Evolutionary conservation across 257 asterid genomes (phyloP).

Genomic region (Mentha longifolia): DNA sequence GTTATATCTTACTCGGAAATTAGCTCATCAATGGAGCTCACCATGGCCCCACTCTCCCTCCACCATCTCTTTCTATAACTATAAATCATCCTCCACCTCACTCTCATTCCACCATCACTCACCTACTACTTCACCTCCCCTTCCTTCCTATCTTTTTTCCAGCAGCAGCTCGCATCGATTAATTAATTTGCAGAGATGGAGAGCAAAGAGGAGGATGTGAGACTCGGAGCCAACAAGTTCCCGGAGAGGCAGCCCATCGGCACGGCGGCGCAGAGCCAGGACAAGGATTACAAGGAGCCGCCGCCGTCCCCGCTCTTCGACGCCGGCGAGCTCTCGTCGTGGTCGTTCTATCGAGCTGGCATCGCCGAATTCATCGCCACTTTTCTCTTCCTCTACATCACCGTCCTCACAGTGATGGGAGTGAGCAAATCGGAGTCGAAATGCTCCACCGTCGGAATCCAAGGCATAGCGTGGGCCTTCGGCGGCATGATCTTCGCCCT

Average conservation of each 20-base stretch:
- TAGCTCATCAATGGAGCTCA: slow-evolving; percentile 28
- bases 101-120: slow-evolving; percentile 30
- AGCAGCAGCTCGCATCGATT: background rate
- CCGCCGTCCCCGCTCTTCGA: slow-evolving; percentile 51
- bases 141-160: background rate
- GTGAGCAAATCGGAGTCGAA: slow-evolving; percentile 45
- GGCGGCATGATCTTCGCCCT: slow-evolving; percentile 62
- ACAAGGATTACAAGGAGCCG: slow-evolving; percentile 54
- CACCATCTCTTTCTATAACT: slow-evolving; percentile 32
- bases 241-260: slow-evolving; percentile 52
- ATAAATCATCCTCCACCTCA: slow-evolving; percentile 29
- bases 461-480: slow-evolving; percentile 61
- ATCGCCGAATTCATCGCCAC: slow-evolving; percentile 55
- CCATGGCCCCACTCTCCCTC: slow-evolving; percentile 27
- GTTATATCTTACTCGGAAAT: slow-evolving; percentile 31
- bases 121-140: background rate
- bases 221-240: slow-evolving; percentile 49
- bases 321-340: slow-evolving; percentile 45
- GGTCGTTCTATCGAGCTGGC: slow-evolving; percentile 56
- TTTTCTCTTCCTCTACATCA: slow-evolving; percentile 47
- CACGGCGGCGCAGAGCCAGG: slow-evolving; percentile 55
- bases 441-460: slow-evolving; percentile 53
- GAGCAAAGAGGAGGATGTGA: slow-evolving; percentile 53
- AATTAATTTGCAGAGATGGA: slow-evolving; percentile 25
- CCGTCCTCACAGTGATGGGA: slow-evolving; percentile 52